Base-by-base conservation (phyloP, 1,284 basidiomycete genomes). In the Heliocybe sulcata region DNA sequence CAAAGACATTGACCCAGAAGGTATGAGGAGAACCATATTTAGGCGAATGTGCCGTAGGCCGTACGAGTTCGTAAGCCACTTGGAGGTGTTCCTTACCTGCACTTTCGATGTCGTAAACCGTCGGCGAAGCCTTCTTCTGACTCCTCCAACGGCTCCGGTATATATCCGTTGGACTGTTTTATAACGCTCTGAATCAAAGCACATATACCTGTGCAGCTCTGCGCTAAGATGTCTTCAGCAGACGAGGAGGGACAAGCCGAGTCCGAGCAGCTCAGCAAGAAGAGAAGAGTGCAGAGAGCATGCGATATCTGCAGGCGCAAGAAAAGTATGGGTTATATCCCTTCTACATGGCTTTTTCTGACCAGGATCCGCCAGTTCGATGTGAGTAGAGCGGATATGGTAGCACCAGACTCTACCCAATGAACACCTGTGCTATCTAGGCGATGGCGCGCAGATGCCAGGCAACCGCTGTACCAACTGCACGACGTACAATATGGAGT, bases 401-500 rank as follows among this genome's bases (percentile, higher is more conserved):
- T 26, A 45, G 11, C 54, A n/a, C 53, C 50, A 35, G 52, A 29
- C 47, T 29, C 6, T 4, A 9, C 8, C 50, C 29, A 1, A 20
- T 51, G 11, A 19, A 58, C 14, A 29, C 49, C 23, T 2, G 22
- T 14, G n/a, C 19, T 45, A 16, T 54, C 47, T 52, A 82, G 80
- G 83, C 60, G 81, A 85, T 69, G 83, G 82, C 27, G 74, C 74
- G 8, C 77, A 83, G 61, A 86, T 83, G 81, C 80, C 79, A 10
- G 77, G 77, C 23, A 84, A 83, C 58, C 72, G 75, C 57, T 94
- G 92, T 65, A 87, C 90, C 0, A 92, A 90, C 65, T 94, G 92
- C 65, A 72, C 81, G 16, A 79, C 88, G 12, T 87, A 85, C 62
- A 82, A 75, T 57, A 76, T 82, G 22, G 83, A 88, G 1, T 93